phyloP scores from a whole-genome alignment of 169 alveolate species.

The Plasmodium inui region DNA sequence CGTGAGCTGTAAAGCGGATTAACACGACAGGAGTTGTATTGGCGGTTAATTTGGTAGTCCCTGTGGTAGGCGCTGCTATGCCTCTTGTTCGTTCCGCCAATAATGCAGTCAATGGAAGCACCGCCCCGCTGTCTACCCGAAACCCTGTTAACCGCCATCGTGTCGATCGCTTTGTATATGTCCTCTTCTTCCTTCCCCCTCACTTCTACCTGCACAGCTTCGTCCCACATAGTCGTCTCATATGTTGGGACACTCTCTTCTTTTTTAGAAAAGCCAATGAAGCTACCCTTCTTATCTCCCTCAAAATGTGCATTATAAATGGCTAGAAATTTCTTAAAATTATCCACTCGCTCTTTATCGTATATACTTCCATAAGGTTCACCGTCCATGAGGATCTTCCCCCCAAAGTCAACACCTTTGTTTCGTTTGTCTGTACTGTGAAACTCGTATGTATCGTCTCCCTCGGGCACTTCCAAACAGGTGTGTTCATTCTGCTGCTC shows the following conservation, averaged over 20 bases:
- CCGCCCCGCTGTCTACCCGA: background rate
- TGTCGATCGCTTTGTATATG: background rate
- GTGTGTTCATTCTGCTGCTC: background rate
- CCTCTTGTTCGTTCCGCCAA: background rate
- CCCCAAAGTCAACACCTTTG: background rate
- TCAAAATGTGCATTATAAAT: constrained; percentile 5
- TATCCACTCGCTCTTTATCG: constrained; percentile 14
- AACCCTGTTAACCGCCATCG: too few relatives aligned
- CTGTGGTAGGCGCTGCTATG: background rate
- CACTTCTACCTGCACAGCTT: background rate
- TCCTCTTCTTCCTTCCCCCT: background rate
- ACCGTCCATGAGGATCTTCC: background rate
- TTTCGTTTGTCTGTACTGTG: background rate
- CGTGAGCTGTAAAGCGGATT: background rate
- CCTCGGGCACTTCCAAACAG: background rate
- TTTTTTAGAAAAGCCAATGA: background rate
- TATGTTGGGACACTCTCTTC: background rate
- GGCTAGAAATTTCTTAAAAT: constrained; percentile 16
- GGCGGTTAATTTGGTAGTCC: background rate
- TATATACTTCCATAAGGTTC: background rate
- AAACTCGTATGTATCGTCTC: background rate
- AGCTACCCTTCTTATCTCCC: background rate
- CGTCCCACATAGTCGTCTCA: background rate
- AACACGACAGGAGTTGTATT: background rate
- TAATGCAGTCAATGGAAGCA: background rate